phyloP scores from a whole-genome alignment of 1,139 yeast genomes.

The Zygosaccharomyces sapae region DNA sequence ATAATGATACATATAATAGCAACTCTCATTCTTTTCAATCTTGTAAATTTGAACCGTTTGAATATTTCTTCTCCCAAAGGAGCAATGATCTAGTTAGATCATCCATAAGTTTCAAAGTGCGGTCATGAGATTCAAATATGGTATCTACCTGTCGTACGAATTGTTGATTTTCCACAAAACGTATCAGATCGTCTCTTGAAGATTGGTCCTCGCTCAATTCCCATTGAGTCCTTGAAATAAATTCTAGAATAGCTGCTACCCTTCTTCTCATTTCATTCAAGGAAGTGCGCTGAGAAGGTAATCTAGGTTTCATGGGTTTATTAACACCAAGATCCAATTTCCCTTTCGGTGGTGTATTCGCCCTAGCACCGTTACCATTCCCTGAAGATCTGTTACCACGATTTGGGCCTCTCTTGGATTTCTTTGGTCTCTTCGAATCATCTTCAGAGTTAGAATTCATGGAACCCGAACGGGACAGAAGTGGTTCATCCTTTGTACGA shows the following conservation, averaged over 20 bases:
- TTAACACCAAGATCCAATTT: conserved; percentile 41
- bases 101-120: conserved; percentile 64
- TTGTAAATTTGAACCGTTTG: conserved; percentile 19
- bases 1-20: neutral
- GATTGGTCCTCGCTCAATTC: conserved; percentile 72
- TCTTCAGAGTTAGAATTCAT: conserved; percentile 14
- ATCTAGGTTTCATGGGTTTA: conserved; percentile 76
- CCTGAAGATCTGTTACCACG: conserved; percentile 16
- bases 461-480: conserved; percentile 11
- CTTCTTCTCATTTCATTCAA: conserved; percentile 81
- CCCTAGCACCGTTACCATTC: conserved; percentile 10
- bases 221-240: conserved; percentile 76
- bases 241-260: conserved; percentile 85
- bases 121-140: conserved; percentile 48
- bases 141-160: conserved; percentile 36
- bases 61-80: conserved; percentile 70
- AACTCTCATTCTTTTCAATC: conserved; percentile 5
- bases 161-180: conserved; percentile 42
- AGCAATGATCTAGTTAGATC: conserved; percentile 62
- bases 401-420: conserved; percentile 11
- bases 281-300: conserved; percentile 70
- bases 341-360: conserved; percentile 1
- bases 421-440: conserved; percentile 13
- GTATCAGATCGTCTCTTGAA: conserved; percentile 48
- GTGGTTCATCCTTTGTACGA: conserved; percentile 3